Evolutionary conservation across 2,329 filamentous ascomycete species (phyloP).

Genomic region (Talaromyces sp.): DNA sequence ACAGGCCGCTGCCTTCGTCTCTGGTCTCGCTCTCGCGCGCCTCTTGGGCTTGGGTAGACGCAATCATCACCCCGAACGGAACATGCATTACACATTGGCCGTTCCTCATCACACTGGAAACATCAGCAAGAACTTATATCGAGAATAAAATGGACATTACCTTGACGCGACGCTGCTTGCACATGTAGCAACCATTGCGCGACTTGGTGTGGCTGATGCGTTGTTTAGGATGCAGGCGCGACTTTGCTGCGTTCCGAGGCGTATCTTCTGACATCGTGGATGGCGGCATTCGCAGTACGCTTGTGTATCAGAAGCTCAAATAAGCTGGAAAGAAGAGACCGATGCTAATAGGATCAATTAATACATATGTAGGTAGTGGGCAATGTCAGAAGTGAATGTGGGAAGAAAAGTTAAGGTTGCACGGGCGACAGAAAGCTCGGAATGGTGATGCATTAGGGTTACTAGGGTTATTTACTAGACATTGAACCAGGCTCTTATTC

Average conservation of each 20-base stretch:
- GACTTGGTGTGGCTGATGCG: conserved; percentile 3
- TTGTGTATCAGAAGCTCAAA: not conserved
- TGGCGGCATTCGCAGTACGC: not conserved
- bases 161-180: conserved; percentile 2
- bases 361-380: not conserved
- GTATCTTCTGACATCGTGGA: not conserved
- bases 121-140: not conserved
- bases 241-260: not conserved
- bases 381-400: not conserved
- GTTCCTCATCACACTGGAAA: not conserved
- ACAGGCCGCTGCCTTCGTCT: not conserved
- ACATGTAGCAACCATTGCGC: conserved; percentile 1
- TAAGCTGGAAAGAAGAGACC: too few relatives aligned
- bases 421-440: not conserved
- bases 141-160: not conserved
- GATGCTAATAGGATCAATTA: too few relatives aligned
- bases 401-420: not conserved
- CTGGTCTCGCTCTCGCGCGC: not conserved
- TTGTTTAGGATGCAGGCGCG: not conserved
- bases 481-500: not conserved
- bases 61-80: not conserved
- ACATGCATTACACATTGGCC: not conserved
- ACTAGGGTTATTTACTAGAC: not conserved
- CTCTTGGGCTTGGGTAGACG: not conserved
- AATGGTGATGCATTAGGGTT: not conserved